Evolutionary conservation across 192 early-diverging fungal species (phyloP), one percentile per base, ranked within the genome.

Genomic region (Podila minutissima): DNA sequence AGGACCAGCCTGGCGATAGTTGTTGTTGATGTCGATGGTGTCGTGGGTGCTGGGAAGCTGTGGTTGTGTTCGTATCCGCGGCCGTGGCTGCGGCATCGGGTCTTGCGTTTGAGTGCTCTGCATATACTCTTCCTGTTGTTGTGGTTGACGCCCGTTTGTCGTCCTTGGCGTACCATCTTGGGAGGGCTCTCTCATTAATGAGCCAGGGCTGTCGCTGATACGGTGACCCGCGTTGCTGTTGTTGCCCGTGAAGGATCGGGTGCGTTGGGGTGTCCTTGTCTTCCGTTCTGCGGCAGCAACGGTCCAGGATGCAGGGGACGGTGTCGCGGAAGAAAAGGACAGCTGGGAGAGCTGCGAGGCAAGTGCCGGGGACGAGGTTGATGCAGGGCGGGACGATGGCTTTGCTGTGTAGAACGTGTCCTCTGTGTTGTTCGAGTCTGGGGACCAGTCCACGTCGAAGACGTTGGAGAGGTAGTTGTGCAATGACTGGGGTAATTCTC

Each of bases 381-480:
- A 67, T 55, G 66, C 50, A 4, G 41, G 66, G 29, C 50, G 66
- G 1, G 48, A 20, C 15, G 64, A 26, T 7, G 68, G 9, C 19
- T 67, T 74, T 32, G 63, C 38, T 5, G 75, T 78, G 29, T 62
- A 71, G 24, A 78, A 35, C 4, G 69, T 61, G 31, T 81, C 77
- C 51, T 69, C 69, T 38, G 60, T 69, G 37, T 28, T 63, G 33
- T 67, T 28, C 15, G 20, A 62, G 50, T 28, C 35, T 57, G n/a
- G 73, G 22, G 77, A 81, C 77, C 77, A 81, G 37, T 73, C 67
- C 10, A 81, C 77, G 57, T 81, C 77, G 51, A 81, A 81, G 53
- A 81, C 77, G 0, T 65, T 72, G 4, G 77, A 73, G 55, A 81
- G 77, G 53, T 81, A 73, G 12, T 66, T 72, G 50, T 73, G 71